These are phyloP conservation scores for Yarrowia divulgata DNA, from an alignment of 805 yeast genomes.

Conservation along the genomic window DNA sequence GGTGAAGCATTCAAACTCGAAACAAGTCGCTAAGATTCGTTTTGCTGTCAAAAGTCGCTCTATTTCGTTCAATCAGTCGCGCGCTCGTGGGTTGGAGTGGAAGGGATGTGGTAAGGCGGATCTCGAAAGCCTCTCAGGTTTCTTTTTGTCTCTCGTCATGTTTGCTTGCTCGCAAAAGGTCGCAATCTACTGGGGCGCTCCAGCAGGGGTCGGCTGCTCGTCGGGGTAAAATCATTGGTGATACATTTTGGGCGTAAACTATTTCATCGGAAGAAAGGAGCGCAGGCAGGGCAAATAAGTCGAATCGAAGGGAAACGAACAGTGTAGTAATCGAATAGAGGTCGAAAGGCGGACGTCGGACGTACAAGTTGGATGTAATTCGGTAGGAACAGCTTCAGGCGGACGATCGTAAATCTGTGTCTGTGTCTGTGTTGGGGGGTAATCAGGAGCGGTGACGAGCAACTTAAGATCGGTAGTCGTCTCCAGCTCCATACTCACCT, in stretches of 20 bases:
- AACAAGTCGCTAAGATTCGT: conserved; percentile 9
- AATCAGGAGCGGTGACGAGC: neutral
- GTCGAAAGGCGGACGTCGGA: conserved; percentile 6
- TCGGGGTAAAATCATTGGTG: conserved; percentile 32
- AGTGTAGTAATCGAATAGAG: conserved; percentile 1
- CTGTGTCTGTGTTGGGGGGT: conserved; percentile 21
- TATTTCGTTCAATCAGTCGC: neutral
- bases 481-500: conserved; percentile 41
- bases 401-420: conserved; percentile 9
- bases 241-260: conserved; percentile 39
- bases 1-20: conserved; percentile 1
- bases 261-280: conserved; percentile 31
- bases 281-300: conserved; percentile 8
- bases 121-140: neutral
- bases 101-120: neutral
- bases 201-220: conserved; percentile 40
- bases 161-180: neutral
- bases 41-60: conserved; percentile 7
- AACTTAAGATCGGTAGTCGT: conserved; percentile 41
- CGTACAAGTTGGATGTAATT: conserved; percentile 8
- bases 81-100: conserved; percentile 1
- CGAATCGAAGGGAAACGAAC: conserved; percentile 18
- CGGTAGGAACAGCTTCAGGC: conserved; percentile 13
- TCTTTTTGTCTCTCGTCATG: neutral
- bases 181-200: conserved; percentile 35